These are phyloP conservation scores for Primulina tabacum DNA, from an alignment of 257 asterid genomes.

Conservation along the genomic window DNA sequence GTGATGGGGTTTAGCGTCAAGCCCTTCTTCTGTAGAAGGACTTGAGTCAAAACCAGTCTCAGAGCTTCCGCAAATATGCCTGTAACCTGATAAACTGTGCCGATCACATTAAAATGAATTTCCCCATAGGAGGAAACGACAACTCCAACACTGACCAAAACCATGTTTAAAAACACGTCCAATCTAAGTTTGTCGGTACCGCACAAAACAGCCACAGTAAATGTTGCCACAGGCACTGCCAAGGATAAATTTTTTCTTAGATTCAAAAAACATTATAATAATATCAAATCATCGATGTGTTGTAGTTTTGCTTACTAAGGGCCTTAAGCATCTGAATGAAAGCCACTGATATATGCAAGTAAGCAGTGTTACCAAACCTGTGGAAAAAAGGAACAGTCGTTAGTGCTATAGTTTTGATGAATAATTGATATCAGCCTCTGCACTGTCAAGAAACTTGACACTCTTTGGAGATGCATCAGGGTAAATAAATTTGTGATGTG, in stretches of 20 bases:
- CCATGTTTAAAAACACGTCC: conserved; percentile 71
- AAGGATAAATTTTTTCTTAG: conserved; percentile 1
- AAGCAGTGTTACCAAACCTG: conserved; percentile 91
- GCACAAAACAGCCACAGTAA: conserved; percentile 65
- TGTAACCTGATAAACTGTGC: conserved; percentile 79
- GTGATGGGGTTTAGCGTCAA: conserved; percentile 72
- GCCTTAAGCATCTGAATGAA: conserved; percentile 93
- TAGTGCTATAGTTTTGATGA: not conserved
- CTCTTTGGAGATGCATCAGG: not conserved
- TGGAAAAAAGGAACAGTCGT: conserved; percentile 9
- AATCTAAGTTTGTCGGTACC: conserved; percentile 76
- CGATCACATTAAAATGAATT: conserved; percentile 67
- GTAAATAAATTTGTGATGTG: not conserved
- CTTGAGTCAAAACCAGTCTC: conserved; percentile 79
- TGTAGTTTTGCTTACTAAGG: conserved; percentile 49
- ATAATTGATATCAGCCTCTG: conserved; percentile 2
- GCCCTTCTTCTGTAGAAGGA: conserved; percentile 80
- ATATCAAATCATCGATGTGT: not conserved
- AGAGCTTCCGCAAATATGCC: conserved; percentile 82
- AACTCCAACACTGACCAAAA: conserved; percentile 76
- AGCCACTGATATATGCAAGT: conserved; percentile 74
- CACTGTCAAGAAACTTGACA: not conserved
- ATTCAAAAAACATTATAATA: conserved; percentile 3
- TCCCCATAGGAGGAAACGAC: conserved; percentile 78
- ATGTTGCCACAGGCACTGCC: conserved; percentile 89